phyloP scores from a whole-genome alignment of 2,329 filamentous ascomycete species.

The Scedosporium boydii region DNA sequence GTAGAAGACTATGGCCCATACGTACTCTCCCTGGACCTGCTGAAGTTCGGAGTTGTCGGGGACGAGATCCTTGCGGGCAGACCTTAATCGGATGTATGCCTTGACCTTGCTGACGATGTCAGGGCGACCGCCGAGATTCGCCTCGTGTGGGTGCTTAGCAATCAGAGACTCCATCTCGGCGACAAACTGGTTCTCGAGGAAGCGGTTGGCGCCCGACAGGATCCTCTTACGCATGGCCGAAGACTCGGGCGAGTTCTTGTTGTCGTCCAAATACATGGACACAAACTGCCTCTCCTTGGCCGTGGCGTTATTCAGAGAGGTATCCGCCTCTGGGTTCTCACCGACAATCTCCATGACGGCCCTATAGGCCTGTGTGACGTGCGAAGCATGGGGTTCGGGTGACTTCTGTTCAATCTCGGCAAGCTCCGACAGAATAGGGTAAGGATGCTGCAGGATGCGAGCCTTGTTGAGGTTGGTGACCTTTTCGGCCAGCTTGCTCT shows the following conservation, averaged over 20 bases:
- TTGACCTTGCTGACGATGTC: constrained; percentile 84
- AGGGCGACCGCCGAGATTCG: constrained; percentile 80
- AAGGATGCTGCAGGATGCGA: constrained; percentile 56
- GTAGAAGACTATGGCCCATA: constrained; percentile 93
- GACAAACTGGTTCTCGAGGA: constrained; percentile 75
- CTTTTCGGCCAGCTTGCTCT: constrained; percentile 69
- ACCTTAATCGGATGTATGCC: constrained; percentile 78
- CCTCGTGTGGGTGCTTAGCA: constrained; percentile 75
- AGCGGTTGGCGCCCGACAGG: constrained; percentile 66
- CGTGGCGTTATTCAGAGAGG: constrained; percentile 49
- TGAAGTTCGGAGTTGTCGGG: constrained; percentile 74
- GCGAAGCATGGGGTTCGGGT: constrained; percentile 59
- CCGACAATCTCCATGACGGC: constrained; percentile 71
- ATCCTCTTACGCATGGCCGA: constrained; percentile 68
- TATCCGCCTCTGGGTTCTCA: constrained; percentile 55
- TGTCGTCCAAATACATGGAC: constrained; percentile 66
- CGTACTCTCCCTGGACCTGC: constrained; percentile 69
- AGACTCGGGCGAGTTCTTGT: constrained; percentile 52
- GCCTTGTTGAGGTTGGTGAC: constrained; percentile 69
- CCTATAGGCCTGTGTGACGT: constrained; percentile 74
- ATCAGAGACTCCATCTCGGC: constrained; percentile 68
- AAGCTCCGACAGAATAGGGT: constrained; percentile 68
- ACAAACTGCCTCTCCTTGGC: constrained; percentile 70
- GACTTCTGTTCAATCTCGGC: constrained; percentile 62
- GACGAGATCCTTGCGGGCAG: constrained; percentile 72